Conservation (phyloP, 768 basidiomycete species). For the Crassisporium funariophilum region DNA sequence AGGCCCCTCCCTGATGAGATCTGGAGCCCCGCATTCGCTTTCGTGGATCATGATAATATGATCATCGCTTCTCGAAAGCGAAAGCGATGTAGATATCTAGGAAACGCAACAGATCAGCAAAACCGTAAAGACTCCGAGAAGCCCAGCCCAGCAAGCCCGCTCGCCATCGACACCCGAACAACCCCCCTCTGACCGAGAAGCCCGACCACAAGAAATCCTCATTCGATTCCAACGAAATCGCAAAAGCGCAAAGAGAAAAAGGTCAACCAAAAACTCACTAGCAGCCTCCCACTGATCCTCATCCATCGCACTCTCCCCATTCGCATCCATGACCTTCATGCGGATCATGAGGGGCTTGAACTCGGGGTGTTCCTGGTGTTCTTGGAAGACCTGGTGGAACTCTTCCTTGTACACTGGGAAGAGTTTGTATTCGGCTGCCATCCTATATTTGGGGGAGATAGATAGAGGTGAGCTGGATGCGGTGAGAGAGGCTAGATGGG, state of each 20-base stretch:
- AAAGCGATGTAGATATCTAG: conserved; percentile 93
- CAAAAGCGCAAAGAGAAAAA: not conserved
- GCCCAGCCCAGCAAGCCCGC: too few species aligned
- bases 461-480: conserved; percentile 9
- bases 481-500: too few species aligned
- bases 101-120: conserved; percentile 8
- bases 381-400: conserved; percentile 87
- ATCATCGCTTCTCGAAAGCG: conserved; percentile 75
- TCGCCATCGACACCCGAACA: too few species aligned
- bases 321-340: conserved; percentile 89
- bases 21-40: too few species aligned
- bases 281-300: conserved; percentile 98
- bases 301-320: conserved; percentile 90
- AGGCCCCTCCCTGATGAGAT: too few species aligned
- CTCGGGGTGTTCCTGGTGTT: conserved; percentile 78
- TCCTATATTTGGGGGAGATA: conserved; percentile 42
- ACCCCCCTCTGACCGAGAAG: too few species aligned
- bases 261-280: conserved; percentile 57
- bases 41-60: too few species aligned
- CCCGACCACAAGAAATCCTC: too few species aligned
- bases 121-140: too few species aligned
- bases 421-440: conserved; percentile 84
- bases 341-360: conserved; percentile 80
- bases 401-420: conserved; percentile 77
- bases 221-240: too few species aligned